Evolutionary conservation across 257 asterid genomes (phyloP).

Genomic region (Thymus quinquecostatus): DNA sequence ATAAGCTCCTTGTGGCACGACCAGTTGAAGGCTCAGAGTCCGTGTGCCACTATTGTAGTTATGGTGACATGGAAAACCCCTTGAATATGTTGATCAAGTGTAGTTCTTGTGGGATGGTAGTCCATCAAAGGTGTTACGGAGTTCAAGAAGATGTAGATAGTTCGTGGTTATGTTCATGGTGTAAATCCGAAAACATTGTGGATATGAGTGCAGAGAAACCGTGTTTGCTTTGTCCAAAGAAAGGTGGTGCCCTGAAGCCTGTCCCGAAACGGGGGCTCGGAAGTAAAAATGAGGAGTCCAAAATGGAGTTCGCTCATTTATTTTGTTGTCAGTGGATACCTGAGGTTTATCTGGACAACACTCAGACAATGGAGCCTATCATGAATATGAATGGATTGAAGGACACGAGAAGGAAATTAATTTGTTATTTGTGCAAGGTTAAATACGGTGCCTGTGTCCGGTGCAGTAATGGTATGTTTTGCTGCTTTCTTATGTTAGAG

Average conservation of each 20-base stretch:
- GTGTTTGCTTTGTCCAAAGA: slow-evolving; percentile 84
- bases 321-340: slow-evolving; percentile 98
- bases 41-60: slow-evolving; percentile 88
- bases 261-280: slow-evolving; percentile 45
- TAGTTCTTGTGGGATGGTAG: slow-evolving; percentile 73
- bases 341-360: slow-evolving; percentile 85
- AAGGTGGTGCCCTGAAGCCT: slow-evolving; percentile 94
- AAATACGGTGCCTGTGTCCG: slow-evolving; percentile 93
- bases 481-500: slow-evolving; percentile 50
- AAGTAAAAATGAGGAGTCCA: slow-evolving; percentile 40
- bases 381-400: slow-evolving; percentile 67
- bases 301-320: slow-evolving; percentile 73
- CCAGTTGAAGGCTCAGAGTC: slow-evolving; percentile 77
- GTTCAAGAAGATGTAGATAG: slow-evolving; percentile 76
- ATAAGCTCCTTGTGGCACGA: slow-evolving; percentile 76
- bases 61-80: slow-evolving; percentile 60
- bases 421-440: slow-evolving; percentile 93
- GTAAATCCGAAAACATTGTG: slow-evolving; percentile 55
- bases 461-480: slow-evolving; percentile 96
- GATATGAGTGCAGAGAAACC: slow-evolving; percentile 50
- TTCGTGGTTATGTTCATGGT: slow-evolving; percentile 92
- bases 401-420: slow-evolving; percentile 70
- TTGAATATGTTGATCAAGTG: slow-evolving; percentile 76
- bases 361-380: slow-evolving; percentile 84
- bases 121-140: slow-evolving; percentile 97